Conservation (phyloP, 2,329 filamentous ascomycete species). For the Drechmeria coniospora region DNA sequence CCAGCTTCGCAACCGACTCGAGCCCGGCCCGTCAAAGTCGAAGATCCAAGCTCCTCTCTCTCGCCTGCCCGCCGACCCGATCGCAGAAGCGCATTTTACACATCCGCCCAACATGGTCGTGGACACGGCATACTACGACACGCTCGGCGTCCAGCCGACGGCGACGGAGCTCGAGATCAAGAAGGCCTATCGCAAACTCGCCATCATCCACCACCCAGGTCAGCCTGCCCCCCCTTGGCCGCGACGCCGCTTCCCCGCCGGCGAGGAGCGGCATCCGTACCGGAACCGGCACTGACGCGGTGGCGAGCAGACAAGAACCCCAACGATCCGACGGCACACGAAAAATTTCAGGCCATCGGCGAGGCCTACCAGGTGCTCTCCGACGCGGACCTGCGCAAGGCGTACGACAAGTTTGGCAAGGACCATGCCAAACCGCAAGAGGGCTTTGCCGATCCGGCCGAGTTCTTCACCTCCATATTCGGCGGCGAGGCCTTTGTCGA, state of each 20-base stretch:
- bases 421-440: slow-evolving; percentile 81
- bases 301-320: slow-evolving; percentile 74
- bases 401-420: slow-evolving; percentile 96
- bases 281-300: slow-evolving; percentile 2
- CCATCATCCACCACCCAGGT: slow-evolving; percentile 86
- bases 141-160: slow-evolving; percentile 67
- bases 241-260: background rate
- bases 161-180: slow-evolving; percentile 90
- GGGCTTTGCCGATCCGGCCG: slow-evolving; percentile 87
- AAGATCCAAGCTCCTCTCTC: too few species aligned
- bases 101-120: slow-evolving; percentile 62
- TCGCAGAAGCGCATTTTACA: too few species aligned
- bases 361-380: slow-evolving; percentile 70
- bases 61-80: too few species aligned
- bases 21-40: too few species aligned
- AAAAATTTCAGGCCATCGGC: slow-evolving; percentile 80
- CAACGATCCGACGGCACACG: slow-evolving; percentile 83
- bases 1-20: too few species aligned
- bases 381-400: slow-evolving; percentile 69
- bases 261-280: background rate
- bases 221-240: slow-evolving; percentile 11
- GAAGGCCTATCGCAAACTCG: slow-evolving; percentile 88
- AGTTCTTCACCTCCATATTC: slow-evolving; percentile 98
- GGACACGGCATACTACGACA: slow-evolving; percentile 80
- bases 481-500: slow-evolving; percentile 91